Evolutionary conservation across 2,329 filamentous ascomycete genomes (phyloP), one percentile per base, ranked within the genome.

Genomic region (Ilyonectria robusta): DNA sequence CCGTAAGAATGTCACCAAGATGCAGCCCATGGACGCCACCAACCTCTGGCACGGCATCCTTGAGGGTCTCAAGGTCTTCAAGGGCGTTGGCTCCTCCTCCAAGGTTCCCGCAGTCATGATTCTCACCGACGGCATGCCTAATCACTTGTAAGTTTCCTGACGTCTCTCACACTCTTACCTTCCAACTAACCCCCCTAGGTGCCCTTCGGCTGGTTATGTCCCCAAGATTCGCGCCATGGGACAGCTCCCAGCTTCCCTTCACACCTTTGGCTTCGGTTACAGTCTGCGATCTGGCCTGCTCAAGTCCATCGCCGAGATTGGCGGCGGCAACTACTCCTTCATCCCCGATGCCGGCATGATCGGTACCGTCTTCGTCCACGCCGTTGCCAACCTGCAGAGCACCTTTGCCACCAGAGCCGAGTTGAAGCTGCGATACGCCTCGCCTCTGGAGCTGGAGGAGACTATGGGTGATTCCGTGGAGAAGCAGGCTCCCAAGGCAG

Each of bases 301-400:
- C 60, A 88, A 89, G 77, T 87, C 88, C 2, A 87, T 91, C 53
- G 84, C 88, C 1, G 88, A 91, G 71, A 78, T 86, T 54, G 84
- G 86, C 0, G 80, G 84, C 3, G 89, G 89, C 1, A 88, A 85
- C 74, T 91, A 89, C 64, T 81, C 87, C 9, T 91, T 90, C 69
- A 91, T 91, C 19, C 86, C 88, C 0, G 88, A 91, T 60, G 84
- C 87, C 0, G 86, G 88, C 65, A 90, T 91, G 87, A 87, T 91
- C 66, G 86, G 86, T 3, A 91, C 89, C 3, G 87, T 89, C 4
- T 90, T 91, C 66, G 83, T 90, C 3, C 87, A 91, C 71, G 87
- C 89, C 2, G 83, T 90, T 2, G 88, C 89, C 19, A 89, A 91
- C 69, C 75, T 91, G 2, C 88, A 89, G 71, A 84, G 85, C 2